Evolutionary conservation across 1,284 basidiomycete species (phyloP).

Genomic region (Anthracocystis setariae): DNA sequence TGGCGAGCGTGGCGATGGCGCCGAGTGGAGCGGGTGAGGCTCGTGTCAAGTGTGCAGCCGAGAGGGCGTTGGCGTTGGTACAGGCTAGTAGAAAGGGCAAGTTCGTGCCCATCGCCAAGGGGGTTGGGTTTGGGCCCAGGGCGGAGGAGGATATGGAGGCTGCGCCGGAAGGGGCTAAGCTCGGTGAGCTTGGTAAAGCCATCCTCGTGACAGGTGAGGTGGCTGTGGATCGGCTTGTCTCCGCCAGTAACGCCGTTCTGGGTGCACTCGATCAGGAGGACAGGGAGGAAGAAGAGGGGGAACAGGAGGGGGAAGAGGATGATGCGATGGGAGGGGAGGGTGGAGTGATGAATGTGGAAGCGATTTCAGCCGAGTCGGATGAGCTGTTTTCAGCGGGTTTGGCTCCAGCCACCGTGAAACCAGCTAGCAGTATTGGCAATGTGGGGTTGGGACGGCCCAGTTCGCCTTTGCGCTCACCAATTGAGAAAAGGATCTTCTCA

Average conservation of each 20-base stretch:
- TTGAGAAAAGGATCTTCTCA: constrained; percentile 30
- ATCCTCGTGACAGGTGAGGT: constrained; percentile 16
- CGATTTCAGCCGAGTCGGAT: constrained; percentile 35
- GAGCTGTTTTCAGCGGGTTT: constrained; percentile 19
- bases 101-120: constrained; percentile 36
- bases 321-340: constrained; percentile 7
- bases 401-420: background rate
- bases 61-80: constrained; percentile 20
- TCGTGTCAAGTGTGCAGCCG: constrained; percentile 4
- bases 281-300: background rate
- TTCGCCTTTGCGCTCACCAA: constrained; percentile 16
- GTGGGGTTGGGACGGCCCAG: constrained; percentile 22
- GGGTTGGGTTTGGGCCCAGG: constrained; percentile 35
- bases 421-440: constrained; percentile 10
- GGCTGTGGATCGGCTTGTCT: background rate
- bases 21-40: constrained; percentile 23
- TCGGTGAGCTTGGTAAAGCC: constrained; percentile 17
- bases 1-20: constrained; percentile 21
- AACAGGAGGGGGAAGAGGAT: background rate
- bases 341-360: constrained; percentile 37
- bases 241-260: constrained; percentile 12
- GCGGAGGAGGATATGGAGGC: constrained; percentile 34
- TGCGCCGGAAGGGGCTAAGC: constrained; percentile 33
- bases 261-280: background rate
- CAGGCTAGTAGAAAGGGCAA: constrained; percentile 35